These are phyloP conservation scores for Suillus weaverae DNA, from an alignment of 768 basidiomycete species.

Conservation along the genomic window DNA sequence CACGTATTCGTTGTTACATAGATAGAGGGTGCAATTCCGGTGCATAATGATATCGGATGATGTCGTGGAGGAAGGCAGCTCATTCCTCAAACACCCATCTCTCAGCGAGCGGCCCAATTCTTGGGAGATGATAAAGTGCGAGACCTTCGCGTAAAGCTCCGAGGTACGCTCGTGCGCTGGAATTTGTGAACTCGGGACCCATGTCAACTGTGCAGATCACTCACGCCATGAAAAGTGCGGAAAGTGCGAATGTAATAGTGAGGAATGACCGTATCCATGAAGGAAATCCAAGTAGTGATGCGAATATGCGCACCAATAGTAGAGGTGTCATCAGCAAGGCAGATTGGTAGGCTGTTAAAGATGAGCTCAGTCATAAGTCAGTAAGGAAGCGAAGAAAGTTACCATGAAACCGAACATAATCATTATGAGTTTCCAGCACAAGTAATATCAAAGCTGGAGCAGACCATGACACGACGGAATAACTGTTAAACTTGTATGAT, in stretches of 20 bases:
- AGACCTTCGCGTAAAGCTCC: conserved; percentile 54
- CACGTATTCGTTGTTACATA: background rate
- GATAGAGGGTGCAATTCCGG: background rate
- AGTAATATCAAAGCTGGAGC: conserved; percentile 58
- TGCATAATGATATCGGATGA: background rate
- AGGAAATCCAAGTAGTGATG: conserved; percentile 53
- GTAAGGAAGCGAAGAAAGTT: conserved; percentile 20
- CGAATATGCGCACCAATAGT: conserved; percentile 53
- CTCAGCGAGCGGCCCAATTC: conserved; percentile 65
- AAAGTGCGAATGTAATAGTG: conserved; percentile 44
- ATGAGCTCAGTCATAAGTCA: conserved; percentile 11
- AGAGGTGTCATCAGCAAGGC: conserved; percentile 69
- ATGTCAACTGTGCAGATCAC: conserved; percentile 23
- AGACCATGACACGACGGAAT: conserved; percentile 3
- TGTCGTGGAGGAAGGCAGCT: conserved; percentile 13
- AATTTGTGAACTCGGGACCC: conserved; percentile 12
- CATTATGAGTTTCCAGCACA: conserved; percentile 74
- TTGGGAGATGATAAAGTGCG: conserved; percentile 60
- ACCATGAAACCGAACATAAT: conserved; percentile 81
- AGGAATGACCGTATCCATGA: conserved; percentile 50
- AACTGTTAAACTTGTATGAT: conserved; percentile 20
- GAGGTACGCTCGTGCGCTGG: conserved; percentile 50
- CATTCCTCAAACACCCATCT: conserved; percentile 69
- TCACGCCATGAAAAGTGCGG: conserved; percentile 57
- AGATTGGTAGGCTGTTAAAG: conserved; percentile 68